These are phyloP conservation scores for Coemansia reversa DNA, from an alignment of 192 early-diverging fungal genomes.

Conservation along the genomic window DNA sequence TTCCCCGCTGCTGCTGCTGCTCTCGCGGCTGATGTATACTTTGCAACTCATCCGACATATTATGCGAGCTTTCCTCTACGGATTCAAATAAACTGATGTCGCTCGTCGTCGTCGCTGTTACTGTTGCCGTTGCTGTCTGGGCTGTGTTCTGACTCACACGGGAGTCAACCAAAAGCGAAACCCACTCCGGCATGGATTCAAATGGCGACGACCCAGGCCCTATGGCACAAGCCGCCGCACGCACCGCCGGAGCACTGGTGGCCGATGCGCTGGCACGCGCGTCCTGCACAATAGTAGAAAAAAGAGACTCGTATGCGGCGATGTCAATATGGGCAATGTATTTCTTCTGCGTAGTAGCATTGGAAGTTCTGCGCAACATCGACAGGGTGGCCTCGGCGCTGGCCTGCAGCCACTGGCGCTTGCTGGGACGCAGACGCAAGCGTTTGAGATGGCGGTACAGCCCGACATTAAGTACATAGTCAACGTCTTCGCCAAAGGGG, in stretches of 20 bases:
- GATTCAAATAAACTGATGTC: background rate
- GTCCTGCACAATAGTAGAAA: conserved; percentile 20
- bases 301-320: conserved; percentile 14
- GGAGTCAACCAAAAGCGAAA: conserved; percentile 10
- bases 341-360: conserved; percentile 21
- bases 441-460: conserved; percentile 40
- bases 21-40: background rate
- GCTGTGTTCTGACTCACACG: background rate
- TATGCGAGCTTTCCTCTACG: background rate
- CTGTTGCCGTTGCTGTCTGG: background rate
- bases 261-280: conserved; percentile 7
- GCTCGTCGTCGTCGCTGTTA: background rate
- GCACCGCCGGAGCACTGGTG: background rate
- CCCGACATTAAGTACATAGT: conserved; percentile 32
- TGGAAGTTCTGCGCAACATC: conserved; percentile 35
- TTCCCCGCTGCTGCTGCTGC: background rate
- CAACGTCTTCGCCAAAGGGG: conserved; percentile 40
- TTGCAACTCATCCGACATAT: background rate
- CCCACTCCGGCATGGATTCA: conserved; percentile 23
- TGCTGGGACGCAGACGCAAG: conserved; percentile 31
- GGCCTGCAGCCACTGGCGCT: conserved; percentile 44
- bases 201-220: conserved; percentile 26
- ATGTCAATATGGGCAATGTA: conserved; percentile 37
- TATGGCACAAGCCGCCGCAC: background rate
- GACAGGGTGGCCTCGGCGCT: conserved; percentile 47